These are phyloP conservation scores for Protomyces macrosporus DNA, from an alignment of 1,139 yeast genomes.

Conservation along the genomic window DNA sequence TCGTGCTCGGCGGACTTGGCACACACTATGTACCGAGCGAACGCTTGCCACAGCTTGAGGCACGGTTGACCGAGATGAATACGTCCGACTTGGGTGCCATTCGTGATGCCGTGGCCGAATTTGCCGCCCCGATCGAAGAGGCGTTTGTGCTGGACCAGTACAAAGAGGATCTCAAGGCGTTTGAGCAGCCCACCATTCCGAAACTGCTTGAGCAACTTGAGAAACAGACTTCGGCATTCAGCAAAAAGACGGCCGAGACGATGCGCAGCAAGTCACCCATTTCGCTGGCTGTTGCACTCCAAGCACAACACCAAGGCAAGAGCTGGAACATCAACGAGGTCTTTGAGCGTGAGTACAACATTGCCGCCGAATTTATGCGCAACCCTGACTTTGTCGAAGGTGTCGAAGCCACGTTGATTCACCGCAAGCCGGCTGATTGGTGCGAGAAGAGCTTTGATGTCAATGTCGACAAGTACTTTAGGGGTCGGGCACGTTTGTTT, in stretches of 20 bases:
- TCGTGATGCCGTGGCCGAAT: conserved; percentile 71
- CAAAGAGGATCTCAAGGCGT: conserved; percentile 34
- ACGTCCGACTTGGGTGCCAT: conserved; percentile 44
- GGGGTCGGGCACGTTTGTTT: conserved; percentile 12
- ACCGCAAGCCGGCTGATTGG: conserved; percentile 15
- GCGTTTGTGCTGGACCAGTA: conserved; percentile 43
- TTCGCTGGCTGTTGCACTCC: conserved; percentile 70
- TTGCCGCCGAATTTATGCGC: conserved; percentile 73
- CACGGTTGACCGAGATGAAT: conserved; percentile 42
- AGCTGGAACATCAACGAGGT: conserved; percentile 59
- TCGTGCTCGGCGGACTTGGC: conserved; percentile 71
- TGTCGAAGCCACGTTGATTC: conserved; percentile 62
- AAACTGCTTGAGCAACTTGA: conserved; percentile 56
- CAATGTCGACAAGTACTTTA: conserved; percentile 23
- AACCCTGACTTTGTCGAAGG: conserved; percentile 68
- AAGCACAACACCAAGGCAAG: conserved; percentile 60
- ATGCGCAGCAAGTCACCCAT: conserved; percentile 63
- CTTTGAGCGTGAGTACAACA: conserved; percentile 63
- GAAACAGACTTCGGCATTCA: conserved; percentile 57
- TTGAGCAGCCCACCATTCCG: conserved; percentile 54
- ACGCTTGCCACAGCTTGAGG: conserved; percentile 56
- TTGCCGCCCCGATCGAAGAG: conserved; percentile 61
- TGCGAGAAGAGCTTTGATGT: conserved; percentile 14
- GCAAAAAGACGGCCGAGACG: conserved; percentile 53
- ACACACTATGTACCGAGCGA: conserved; percentile 79